Evolutionary conservation across 1,139 yeast genomes (phyloP), one percentile per base, ranked within the genome.

Genomic region (Torulaspora pretoriensis): DNA sequence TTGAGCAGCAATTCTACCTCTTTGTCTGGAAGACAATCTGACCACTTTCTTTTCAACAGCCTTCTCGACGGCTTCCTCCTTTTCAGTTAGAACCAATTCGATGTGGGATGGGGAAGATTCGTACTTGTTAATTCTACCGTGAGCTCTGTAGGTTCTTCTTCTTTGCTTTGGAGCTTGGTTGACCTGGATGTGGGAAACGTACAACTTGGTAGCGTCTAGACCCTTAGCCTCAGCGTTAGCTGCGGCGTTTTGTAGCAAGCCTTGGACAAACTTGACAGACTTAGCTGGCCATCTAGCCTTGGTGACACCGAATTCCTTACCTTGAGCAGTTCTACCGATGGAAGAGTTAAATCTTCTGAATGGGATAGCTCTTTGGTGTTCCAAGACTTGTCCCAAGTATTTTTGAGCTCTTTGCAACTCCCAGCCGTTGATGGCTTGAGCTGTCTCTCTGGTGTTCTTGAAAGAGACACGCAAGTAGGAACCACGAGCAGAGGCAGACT

Each of bases 101-200:
- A 94, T 90, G 86, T 94, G 99, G 69, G 95, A 89, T 72, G 98
- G 98, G 68, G 90, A 81, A 56, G 97, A 87, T 80, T 88, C 94
- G 90, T 88, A 92, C 68, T 96, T 96, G 78, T 90, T 92, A 74
- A 89, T 87, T 83, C 97, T 90, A 86, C 99, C 99, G 84, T 92
- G 98, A 69, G 98, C 98, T 84, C 99, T 92, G 96, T 80, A 94
- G 71, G 98, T 92, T 81, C 99, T 89, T 81, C 98, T 92, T 83
- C 98, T 94, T 81, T 88, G 95, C 81, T 89, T 89, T 78, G 98
- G 98, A 69, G 98, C 98, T 75, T 89, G 96, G 95, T 92, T 94
- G 70, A 92, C 98, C 82, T 94, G 98, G 72, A 94, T 90, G 87
- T 92, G 97, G 67, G 95, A 83, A 70, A 92, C 81, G 77, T 83